Percentiles rank a stretch among this genome's conserved stretches.
Evolutionary conservation across 2,329 filamentous ascomycete genomes (phyloP).

Genomic region (Paraphaeosphaeria sporulosa): DNA sequence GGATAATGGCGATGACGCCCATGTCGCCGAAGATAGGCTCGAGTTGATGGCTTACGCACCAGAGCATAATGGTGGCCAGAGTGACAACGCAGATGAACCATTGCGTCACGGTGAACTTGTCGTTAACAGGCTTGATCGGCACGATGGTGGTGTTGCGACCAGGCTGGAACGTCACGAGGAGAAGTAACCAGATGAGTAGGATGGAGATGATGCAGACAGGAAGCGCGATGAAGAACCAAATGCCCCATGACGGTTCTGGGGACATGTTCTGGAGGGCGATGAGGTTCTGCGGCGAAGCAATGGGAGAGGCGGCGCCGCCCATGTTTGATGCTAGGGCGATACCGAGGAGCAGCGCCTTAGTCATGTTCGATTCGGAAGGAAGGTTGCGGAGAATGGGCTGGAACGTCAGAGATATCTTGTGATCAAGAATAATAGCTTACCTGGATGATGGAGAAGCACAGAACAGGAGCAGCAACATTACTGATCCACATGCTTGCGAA

Average conservation of each 20-base stretch:
- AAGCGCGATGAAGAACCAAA: slow-evolving; percentile 96
- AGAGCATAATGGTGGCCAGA: slow-evolving; percentile 82
- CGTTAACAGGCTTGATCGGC: slow-evolving; percentile 87
- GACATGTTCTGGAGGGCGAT: slow-evolving; percentile 96
- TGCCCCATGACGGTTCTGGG: slow-evolving; percentile 87
- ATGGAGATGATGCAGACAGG: slow-evolving; percentile 92
- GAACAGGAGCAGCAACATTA: slow-evolving; percentile 94
- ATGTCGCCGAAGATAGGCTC: slow-evolving; percentile 93
- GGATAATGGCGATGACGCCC: slow-evolving; percentile 97
- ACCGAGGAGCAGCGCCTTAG: slow-evolving; percentile 91
- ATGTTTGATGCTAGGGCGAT: slow-evolving; percentile 96
- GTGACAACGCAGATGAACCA: slow-evolving; percentile 92
- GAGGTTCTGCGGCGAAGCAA: slow-evolving; percentile 96
- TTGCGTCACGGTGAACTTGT: slow-evolving; percentile 85
- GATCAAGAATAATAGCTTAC: slow-evolving; percentile 52
- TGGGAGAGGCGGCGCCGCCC: slow-evolving; percentile 93
- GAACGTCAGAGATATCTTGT: slow-evolving; percentile 17
- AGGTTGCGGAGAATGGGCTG: slow-evolving; percentile 93
- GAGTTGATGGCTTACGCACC: slow-evolving; percentile 91
- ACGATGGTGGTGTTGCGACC: slow-evolving; percentile 87
- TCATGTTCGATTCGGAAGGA: slow-evolving; percentile 88
- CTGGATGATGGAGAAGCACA: slow-evolving; percentile 98
- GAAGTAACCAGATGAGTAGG: slow-evolving; percentile 84
- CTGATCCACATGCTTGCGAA: slow-evolving; percentile 99
- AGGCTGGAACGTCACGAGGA: slow-evolving; percentile 85